Conservation (phyloP, 768 basidiomycete species). For the Suillus ampliporus region DNA sequence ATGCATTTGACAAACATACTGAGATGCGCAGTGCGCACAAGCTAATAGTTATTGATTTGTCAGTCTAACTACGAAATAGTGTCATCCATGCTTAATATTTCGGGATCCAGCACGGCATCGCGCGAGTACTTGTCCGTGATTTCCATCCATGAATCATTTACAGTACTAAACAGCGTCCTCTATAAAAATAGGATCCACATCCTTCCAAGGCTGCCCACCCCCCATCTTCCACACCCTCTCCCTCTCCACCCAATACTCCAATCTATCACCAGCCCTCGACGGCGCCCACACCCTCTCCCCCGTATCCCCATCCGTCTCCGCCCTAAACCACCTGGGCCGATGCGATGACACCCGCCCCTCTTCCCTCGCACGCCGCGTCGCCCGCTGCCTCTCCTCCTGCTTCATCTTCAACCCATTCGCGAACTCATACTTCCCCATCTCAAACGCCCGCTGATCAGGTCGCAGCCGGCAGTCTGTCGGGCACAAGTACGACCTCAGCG, state of each 20-base stretch:
- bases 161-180: slow-evolving; percentile 46
- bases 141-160: background rate
- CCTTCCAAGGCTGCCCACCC: slow-evolving; percentile 53
- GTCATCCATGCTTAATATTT: too few species aligned
- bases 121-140: too few species aligned
- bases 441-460: slow-evolving; percentile 95
- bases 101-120: too few species aligned
- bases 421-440: slow-evolving; percentile 82
- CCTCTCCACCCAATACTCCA: slow-evolving; percentile 89
- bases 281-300: slow-evolving; percentile 91
- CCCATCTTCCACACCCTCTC: slow-evolving; percentile 61
- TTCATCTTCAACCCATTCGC: slow-evolving; percentile 79
- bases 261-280: slow-evolving; percentile 47
- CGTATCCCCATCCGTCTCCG: slow-evolving; percentile 85
- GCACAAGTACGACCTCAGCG: slow-evolving; percentile 72
- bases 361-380: slow-evolving; percentile 75
- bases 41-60: too few species aligned
- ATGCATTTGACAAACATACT: too few species aligned
- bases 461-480: slow-evolving; percentile 93
- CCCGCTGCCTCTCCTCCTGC: slow-evolving; percentile 83
- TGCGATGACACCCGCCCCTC: slow-evolving; percentile 75
- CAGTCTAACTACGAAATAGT: too few species aligned
- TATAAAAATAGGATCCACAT: slow-evolving; percentile 84
- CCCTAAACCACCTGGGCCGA: slow-evolving; percentile 85
- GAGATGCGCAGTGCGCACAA: too few species aligned